Percentiles rank a stretch among this genome's conserved stretches.
Evolutionary conservation across 1,139 yeast species (phyloP).

Genomic region (Blastobotrys persicus): DNA sequence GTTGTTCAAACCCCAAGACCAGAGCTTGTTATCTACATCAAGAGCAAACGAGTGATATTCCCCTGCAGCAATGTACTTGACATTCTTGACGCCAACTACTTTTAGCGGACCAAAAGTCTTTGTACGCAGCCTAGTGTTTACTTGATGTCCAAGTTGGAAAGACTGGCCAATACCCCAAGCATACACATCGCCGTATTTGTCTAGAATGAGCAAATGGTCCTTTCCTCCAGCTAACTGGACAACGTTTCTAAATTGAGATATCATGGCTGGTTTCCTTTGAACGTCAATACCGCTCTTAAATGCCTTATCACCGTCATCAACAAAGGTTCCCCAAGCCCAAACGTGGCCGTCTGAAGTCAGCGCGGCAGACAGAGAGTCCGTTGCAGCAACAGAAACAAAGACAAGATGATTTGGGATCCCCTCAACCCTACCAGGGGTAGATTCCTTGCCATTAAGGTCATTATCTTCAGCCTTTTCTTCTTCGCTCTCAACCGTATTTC

Average conservation of each 20-base stretch:
- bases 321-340: conserved; percentile 96
- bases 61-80: conserved; percentile 83
- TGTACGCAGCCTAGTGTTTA: conserved; percentile 33
- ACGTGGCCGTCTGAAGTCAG: conserved; percentile 80
- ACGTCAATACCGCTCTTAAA: conserved; percentile 57
- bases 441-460: conserved; percentile 80
- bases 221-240: conserved; percentile 92
- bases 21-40: conserved; percentile 64
- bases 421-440: conserved; percentile 79
- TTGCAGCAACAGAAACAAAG: conserved; percentile 83
- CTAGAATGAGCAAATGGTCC: conserved; percentile 84
- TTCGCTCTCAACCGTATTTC: conserved; percentile 62
- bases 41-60: conserved; percentile 96
- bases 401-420: conserved; percentile 56
- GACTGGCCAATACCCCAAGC: conserved; percentile 99
- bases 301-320: conserved; percentile 88
- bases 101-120: conserved; percentile 36
- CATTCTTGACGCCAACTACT: conserved; percentile 47
- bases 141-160: conserved; percentile 75
- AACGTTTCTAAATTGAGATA: conserved; percentile 61
- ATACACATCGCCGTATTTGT: conserved; percentile 78
- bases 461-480: conserved; percentile 74
- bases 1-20: conserved; percentile 94
- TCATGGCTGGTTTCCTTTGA: conserved; percentile 66
- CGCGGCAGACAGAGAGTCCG: conserved; percentile 86